phyloP scores from a whole-genome alignment of 345 rosid genomes.

The Salix viminalis region DNA sequence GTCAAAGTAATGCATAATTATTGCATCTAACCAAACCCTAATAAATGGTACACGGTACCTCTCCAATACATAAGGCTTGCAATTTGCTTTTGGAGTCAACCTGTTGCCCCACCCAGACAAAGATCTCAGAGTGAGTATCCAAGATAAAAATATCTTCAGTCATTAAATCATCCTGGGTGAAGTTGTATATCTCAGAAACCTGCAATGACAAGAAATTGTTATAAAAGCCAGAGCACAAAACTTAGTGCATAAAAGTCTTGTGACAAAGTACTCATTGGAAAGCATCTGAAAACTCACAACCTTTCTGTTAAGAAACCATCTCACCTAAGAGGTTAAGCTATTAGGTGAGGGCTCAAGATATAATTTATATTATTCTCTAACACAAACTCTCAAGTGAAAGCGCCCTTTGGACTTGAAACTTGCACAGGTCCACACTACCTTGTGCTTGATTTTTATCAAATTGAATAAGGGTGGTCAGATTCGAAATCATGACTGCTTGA shows the following conservation, averaged over 20 bases:
- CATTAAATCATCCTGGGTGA: slow-evolving; percentile 95
- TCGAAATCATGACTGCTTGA: no score
- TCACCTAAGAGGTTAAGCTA: no score
- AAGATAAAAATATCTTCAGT: slow-evolving; percentile 94
- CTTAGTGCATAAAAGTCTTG: background rate
- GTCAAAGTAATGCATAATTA: background rate
- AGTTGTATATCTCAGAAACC: slow-evolving; percentile 88
- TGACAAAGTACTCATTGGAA: background rate
- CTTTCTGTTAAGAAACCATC: no score
- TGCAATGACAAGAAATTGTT: slow-evolving; percentile 29
- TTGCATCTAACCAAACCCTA: background rate
- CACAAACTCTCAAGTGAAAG: no score
- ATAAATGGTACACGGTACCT: slow-evolving; percentile 60
- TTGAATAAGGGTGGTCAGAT: no score
- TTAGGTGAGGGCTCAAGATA: no score
- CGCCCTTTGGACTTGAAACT: no score
- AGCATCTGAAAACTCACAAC: background rate
- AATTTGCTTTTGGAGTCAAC: slow-evolving; percentile 71
- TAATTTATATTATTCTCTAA: no score
- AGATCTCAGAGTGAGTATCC: slow-evolving; percentile 79
- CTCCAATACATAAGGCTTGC: slow-evolving; percentile 69
- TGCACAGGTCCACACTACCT: no score
- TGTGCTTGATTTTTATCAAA: no score
- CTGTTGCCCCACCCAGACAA: slow-evolving; percentile 92
- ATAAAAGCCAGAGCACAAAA: background rate